Base-by-base conservation (phyloP, 805 yeast species). In the Trichomonascus vanleenenianus region DNA sequence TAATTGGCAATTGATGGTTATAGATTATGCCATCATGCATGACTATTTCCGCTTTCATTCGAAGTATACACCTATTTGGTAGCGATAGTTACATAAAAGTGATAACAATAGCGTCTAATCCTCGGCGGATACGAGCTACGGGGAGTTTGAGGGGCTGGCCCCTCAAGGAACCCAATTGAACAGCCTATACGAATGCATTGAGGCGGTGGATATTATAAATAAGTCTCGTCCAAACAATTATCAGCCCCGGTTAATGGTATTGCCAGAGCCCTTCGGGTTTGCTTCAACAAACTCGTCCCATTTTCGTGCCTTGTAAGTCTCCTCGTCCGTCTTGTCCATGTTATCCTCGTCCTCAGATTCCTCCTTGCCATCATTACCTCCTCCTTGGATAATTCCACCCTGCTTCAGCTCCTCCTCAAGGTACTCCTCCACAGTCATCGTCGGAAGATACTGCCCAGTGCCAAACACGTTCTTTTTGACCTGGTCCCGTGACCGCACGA, bases 201-300 rank as follows among this genome's bases (percentile, higher is more conserved):
- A n/a, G n/a, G n/a, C n/a, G n/a, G n/a, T n/a, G n/a, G n/a, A n/a
- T n/a, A n/a, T n/a, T n/a, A n/a, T n/a, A 27, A 27, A 27, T 27
- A 27, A 11, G 31, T 27, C 11, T n/a, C n/a, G n/a, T n/a, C n/a
- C n/a, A n/a, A n/a, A n/a, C n/a, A 22, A 22, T 22, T 3, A 20
- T 42, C 43, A 76, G 5, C 91, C 91, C 45, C 77, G 65, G 55
- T 82, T 78, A 61, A 74, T 78, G 40, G 89, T 87, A 60, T 91
- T 91, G 9, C 98, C 98, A 46, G 89, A 80, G 6, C 98, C 98
- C 56, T 77, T 79, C 0, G 88, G 83, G 60, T 87, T 79, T 2
- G 78, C 77, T 51, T 93, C 98, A 39, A 80, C 79, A 71, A 91
- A 93, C 50, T 85, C 94, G 64, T 93, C 98, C 97, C 97, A 93